Percentiles rank a stretch among this genome's conserved stretches.
These are phyloP conservation scores for Jasminum sambac DNA, from an alignment of 257 asterid species.

Conservation along the genomic window DNA sequence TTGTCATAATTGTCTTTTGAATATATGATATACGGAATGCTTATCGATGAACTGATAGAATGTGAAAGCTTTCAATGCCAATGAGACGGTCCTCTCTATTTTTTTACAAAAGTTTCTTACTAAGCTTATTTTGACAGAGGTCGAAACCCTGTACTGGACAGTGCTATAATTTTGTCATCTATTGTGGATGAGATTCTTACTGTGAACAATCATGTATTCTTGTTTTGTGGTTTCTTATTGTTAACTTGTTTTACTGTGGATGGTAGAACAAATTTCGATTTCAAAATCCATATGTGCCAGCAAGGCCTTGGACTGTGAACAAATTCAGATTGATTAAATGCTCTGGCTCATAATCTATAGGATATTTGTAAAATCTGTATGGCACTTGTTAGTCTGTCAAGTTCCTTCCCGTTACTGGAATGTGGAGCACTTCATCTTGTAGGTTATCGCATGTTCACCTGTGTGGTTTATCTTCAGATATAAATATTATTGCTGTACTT, in stretches of 20 bases:
- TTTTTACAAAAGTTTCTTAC: slow-evolving; percentile 5
- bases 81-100: slow-evolving; percentile 5
- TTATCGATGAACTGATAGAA: slow-evolving; percentile 4
- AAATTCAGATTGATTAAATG: neutral
- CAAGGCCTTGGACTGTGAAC: neutral
- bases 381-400: slow-evolving; percentile 10
- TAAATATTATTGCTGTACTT: neutral
- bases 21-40: neutral
- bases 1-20: slow-evolving; percentile 10
- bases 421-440: neutral
- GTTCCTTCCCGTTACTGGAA: slow-evolving; percentile 11
- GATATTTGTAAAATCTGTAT: slow-evolving; percentile 9
- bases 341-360: neutral
- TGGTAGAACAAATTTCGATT: neutral
- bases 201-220: neutral
- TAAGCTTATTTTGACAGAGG: slow-evolving; percentile 3
- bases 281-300: neutral
- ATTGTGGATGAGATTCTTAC: neutral
- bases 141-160: neutral
- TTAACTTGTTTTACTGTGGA: neutral
- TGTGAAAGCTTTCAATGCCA: slow-evolving; percentile 16
- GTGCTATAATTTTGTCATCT: slow-evolving; percentile 7
- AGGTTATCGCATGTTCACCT: neutral
- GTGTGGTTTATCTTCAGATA: neutral
- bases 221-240: neutral